Base-by-base conservation (phyloP, 106 monocot genomes). In the Apostasia ramifera region DNA sequence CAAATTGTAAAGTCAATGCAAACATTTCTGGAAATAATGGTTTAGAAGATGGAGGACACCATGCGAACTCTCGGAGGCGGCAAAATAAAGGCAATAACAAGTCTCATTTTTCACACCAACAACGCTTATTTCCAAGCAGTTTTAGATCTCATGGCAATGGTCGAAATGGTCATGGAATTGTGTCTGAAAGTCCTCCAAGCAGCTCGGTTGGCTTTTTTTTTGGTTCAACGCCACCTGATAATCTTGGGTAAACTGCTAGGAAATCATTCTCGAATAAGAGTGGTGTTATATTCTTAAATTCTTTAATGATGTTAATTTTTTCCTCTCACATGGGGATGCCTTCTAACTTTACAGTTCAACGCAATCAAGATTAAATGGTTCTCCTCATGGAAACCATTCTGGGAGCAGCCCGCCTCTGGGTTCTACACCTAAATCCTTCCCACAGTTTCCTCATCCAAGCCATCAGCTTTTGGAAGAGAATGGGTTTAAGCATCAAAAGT, bases 401-500 rank as follows among this genome's bases (percentile, higher is more conserved):
- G 94, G 84, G 46, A 80, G 79, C 60, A 91, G 83, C 50, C 80
- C 97, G 15, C 86, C 90, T 62, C 81, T 90, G 67, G 93, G 90
- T 26, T 98, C 90, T 14, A 73, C 83, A 69, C 98, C 85, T 65
- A 90, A 93, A 71, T 64, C 89, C 48, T 87, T 90, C 44, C 90
- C 98, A 6, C 89, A 79, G 61, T 87, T 89, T 87, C 92, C 92
- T 64, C 93, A 98, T 80, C 93, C 92, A 57, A 93, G 89, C 41
- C 87, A 90, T 81, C 82, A 90, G 73, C 93, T 98, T 50, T 76
- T 98, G 63, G 92, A 90, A 62, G 87, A 87, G 81, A 98, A 90
- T 81, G 77, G 90, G 70, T 93, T 98, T 70, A 93, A 83, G 72
- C 92, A 90, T 71, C 92, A 97, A 75, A 92, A 92, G 95, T 89